Base-by-base conservation (phyloP, 768 basidiomycete species). In the Auricularia sp. region DNA sequence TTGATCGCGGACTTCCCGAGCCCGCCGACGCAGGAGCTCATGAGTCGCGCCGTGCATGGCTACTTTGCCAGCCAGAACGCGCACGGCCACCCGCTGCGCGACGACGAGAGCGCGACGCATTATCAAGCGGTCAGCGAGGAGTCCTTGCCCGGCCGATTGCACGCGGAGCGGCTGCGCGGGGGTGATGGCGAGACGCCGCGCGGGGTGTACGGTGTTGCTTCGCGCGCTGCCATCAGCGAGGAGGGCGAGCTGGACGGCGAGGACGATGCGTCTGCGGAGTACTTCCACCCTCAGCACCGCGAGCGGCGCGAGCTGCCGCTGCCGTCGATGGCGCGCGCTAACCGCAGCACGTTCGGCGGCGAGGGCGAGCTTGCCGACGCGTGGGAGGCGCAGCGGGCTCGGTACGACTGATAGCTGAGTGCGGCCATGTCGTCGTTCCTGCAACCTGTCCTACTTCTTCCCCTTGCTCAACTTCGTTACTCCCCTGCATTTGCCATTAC, bases 21-120 rank as follows among this genome's bases (percentile, higher is more conserved):
- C 29, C 56, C 56, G 29, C 56, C 56, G 13, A 59, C 24, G 24
- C 56, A 59, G 34, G 56, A 59, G 56, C 56, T 59, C 56, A 59
- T 59, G 56, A 8, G 7, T 6, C 56, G 24, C 11, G 56, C 56
- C 56, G 34, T 59, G 56, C 34, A 29, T 18, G 56, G 56, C 34
- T 59, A 59, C 56, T 59, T 59, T 34, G 56, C 56, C 11, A 18
- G 47, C 0, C 47, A 51, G 47, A 51, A 51, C 47, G 18, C 47
- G 21, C 39, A 42, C 13, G 13, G 39, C 16, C 47, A 51, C 16
- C 18, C 47, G 47, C 6, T 51, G 47, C 39, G 21, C 21, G 47
- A 51, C 47, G 18, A 51, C 47, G 47, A 51, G 21, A 18, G 14
- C 47, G 18, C 6, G 11, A 18, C 14, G 18, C 21, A 18, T 18